Percentiles rank a stretch among this genome's conserved stretches.
Conservation (phyloP, 108 stramenopile species). For the Cyclotella kingstonii region DNA sequence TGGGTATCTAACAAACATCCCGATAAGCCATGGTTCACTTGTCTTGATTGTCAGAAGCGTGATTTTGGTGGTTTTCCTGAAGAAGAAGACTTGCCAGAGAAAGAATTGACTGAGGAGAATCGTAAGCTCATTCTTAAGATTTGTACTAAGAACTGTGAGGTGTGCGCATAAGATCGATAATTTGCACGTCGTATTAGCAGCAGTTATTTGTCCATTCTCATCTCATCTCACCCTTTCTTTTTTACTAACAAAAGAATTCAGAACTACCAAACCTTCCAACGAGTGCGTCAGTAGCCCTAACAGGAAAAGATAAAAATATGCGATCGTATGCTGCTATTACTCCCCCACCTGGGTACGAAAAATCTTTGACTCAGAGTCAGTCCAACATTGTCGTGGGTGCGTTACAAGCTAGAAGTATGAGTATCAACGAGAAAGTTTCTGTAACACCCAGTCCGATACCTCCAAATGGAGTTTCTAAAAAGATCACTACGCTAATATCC, state of each 20-base stretch:
- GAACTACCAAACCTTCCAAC: constrained; percentile 50
- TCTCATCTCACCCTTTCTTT: too few relatives aligned
- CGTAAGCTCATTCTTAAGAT: constrained; percentile 49
- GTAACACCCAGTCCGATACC: constrained; percentile 38
- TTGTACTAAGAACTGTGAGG: constrained; percentile 41
- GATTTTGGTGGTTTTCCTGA: constrained; percentile 73
- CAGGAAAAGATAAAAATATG: constrained; percentile 8
- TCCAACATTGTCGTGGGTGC: constrained; percentile 31
- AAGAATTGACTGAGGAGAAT: constrained; percentile 52
- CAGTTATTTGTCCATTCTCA: neutral
- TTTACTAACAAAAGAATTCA: constrained; percentile 39
- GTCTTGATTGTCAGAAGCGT: constrained; percentile 51
- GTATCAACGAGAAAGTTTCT: constrained; percentile 2
- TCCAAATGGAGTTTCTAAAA: constrained; percentile 17
- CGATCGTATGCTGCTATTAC: constrained; percentile 32
- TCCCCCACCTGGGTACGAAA: constrained; percentile 39
- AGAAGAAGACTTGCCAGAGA: constrained; percentile 47
- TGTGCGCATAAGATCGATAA: neutral
- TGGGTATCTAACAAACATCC: constrained; percentile 55
- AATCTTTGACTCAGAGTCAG: constrained; percentile 19
- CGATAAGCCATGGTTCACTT: constrained; percentile 59
- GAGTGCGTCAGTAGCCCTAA: constrained; percentile 16
- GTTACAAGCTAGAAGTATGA: constrained; percentile 2
- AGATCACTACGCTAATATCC: neutral
- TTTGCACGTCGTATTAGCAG: neutral